Conservation (phyloP, 495 filamentous ascomycete genomes). For the Xeromyces bisporus region DNA sequence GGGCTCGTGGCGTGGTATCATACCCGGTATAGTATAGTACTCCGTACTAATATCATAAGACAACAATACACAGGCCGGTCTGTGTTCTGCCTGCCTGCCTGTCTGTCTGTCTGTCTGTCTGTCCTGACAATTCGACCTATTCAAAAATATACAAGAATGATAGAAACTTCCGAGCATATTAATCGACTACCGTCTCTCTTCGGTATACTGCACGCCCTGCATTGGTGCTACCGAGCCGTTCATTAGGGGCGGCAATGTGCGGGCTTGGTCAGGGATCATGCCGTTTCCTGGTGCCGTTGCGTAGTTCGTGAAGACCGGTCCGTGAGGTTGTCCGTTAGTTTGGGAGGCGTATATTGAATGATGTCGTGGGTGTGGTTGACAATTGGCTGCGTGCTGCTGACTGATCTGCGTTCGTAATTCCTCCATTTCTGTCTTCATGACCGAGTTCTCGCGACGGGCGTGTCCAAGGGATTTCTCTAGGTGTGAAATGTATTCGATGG, state of each 20-base stretch:
- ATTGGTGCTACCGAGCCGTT: slow-evolving; percentile 35
- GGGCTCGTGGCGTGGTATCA: too few species aligned
- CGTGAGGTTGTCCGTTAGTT: slow-evolving; percentile 20
- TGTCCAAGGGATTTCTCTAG: slow-evolving; percentile 19
- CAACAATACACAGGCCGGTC: too few species aligned
- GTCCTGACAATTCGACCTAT: too few species aligned
- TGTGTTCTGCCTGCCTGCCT: too few species aligned
- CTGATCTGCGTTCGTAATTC: slow-evolving; percentile 29
- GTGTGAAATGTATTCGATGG: slow-evolving; percentile 27
- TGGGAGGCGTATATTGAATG: slow-evolving; percentile 23
- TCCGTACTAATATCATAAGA: too few species aligned
- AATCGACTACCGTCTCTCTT: slow-evolving; percentile 29
- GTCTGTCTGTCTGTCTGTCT: too few species aligned
- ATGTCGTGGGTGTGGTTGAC: slow-evolving; percentile 24
- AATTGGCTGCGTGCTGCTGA: slow-evolving; percentile 33
- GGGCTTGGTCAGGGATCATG: slow-evolving; percentile 28
- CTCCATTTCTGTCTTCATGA: slow-evolving; percentile 35
- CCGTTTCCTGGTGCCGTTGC: slow-evolving; percentile 10
- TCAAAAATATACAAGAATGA: too few species aligned
- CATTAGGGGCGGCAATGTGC: slow-evolving; percentile 34
- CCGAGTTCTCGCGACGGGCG: slow-evolving; percentile 29
- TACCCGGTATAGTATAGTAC: too few species aligned
- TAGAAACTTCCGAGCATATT: too few species aligned
- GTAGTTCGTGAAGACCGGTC: slow-evolving; percentile 19
- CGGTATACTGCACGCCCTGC: slow-evolving; percentile 41